phyloP scores from a whole-genome alignment of 2,329 filamentous ascomycete species.

The Aureobasidium vineae region DNA sequence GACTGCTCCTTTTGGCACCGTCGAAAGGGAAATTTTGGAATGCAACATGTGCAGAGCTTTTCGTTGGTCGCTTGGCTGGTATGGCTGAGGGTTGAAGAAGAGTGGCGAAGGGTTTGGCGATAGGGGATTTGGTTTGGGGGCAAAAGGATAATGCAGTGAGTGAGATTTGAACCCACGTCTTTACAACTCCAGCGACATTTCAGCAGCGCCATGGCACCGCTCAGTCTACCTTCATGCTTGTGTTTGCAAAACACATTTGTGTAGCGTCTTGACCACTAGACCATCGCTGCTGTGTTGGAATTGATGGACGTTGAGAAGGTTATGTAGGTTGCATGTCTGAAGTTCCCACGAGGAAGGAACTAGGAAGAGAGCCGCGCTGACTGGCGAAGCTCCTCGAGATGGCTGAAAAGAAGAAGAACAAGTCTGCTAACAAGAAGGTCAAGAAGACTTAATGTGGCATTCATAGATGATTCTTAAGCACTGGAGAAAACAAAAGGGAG shows the following conservation, averaged over 20 bases:
- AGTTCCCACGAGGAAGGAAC: neutral
- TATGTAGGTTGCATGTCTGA: neutral
- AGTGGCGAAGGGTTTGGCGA: neutral
- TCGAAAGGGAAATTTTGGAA: slow-evolving; percentile 5
- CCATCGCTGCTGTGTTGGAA: neutral
- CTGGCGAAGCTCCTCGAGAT: neutral
- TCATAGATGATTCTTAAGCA: neutral
- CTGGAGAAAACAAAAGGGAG: neutral
- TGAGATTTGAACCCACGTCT: neutral
- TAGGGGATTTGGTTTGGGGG: neutral
- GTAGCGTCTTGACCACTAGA: neutral
- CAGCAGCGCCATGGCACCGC: neutral
- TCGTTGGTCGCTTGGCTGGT: neutral
- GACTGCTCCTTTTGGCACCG: neutral
- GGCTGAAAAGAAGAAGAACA: neutral
- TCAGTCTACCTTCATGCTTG: neutral
- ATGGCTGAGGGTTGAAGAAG: neutral
- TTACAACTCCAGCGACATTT: neutral
- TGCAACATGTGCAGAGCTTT: neutral
- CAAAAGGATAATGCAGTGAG: neutral
- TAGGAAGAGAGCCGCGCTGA: neutral
- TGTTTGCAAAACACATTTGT: neutral
- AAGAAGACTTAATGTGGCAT: neutral
- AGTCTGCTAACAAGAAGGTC: neutral
- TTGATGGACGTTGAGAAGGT: neutral